phyloP scores from a whole-genome alignment of 2,329 filamentous ascomycete genomes.

The Claviceps africana region DNA sequence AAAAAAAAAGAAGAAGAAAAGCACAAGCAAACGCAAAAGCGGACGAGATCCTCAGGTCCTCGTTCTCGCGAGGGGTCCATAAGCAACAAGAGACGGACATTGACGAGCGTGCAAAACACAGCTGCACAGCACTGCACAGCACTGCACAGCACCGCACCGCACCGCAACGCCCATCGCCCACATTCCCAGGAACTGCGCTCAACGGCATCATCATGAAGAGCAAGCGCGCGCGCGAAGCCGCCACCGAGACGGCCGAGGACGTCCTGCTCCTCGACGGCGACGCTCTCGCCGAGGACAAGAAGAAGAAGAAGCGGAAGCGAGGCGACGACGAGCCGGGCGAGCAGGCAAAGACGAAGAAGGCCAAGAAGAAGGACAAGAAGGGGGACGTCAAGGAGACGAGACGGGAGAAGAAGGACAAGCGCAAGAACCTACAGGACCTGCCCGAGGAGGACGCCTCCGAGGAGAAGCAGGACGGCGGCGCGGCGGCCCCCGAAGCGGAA shows the following conservation, averaged over 20 bases:
- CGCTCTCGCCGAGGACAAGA: conserved; percentile 20
- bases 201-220: conserved; percentile 22
- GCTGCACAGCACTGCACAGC: no score
- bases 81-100: not conserved
- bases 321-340: conserved; percentile 13
- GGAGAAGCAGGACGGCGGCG: conserved; percentile 8
- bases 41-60: not conserved
- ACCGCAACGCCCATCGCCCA: not conserved
- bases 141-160: no score
- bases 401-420: conserved; percentile 27
- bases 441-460: conserved; percentile 19
- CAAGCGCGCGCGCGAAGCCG: conserved; percentile 24
- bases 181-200: no score
- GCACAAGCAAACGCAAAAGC: not conserved
- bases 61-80: not conserved
- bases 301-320: conserved; percentile 28
- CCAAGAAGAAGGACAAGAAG: conserved; percentile 20
- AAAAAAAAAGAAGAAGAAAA: not conserved
- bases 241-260: conserved; percentile 16
- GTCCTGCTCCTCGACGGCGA: conserved; percentile 9
- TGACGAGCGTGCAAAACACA: no score
- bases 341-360: conserved; percentile 15
- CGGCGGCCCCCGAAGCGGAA: conserved; percentile 9
- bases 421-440: conserved; percentile 23
- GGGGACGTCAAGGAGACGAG: conserved; percentile 21